These are phyloP conservation scores for Penicillium sp. DNA, from an alignment of 2,329 filamentous ascomycete species.

Conservation along the genomic window DNA sequence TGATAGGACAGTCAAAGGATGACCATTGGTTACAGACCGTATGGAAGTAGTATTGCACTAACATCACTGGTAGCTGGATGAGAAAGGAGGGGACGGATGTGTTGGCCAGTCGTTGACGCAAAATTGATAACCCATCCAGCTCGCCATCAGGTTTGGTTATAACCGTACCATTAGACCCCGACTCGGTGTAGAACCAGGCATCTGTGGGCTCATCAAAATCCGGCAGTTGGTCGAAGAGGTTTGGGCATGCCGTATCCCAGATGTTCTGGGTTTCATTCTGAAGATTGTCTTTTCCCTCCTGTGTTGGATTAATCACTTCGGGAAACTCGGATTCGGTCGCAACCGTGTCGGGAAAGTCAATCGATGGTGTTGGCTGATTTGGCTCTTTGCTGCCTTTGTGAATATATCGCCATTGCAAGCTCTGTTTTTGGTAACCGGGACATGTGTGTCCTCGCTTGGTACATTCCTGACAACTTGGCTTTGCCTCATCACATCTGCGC, in stretches of 20 bases:
- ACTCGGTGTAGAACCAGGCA: constrained; percentile 3
- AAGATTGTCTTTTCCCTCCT: not conserved
- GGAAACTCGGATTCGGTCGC: not conserved
- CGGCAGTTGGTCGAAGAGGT: constrained; percentile 17
- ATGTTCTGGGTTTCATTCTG: constrained; percentile 9
- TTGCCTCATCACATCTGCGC: constrained; percentile 26
- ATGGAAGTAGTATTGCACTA: constrained; percentile 25
- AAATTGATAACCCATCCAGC: constrained; percentile 17
- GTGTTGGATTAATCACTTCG: not conserved
- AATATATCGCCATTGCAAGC: constrained; percentile 23
- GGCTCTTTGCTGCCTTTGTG: constrained; percentile 12
- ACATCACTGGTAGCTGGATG: constrained; percentile 22
- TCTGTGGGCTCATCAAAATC: constrained; percentile 13
- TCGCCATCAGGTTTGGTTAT: constrained; percentile 1
- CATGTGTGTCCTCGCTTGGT: constrained; percentile 17
- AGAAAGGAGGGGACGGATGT: constrained; percentile 20
- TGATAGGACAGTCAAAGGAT: constrained; percentile 24
- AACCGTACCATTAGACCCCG: not conserved
- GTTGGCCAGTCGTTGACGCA: constrained; percentile 19
- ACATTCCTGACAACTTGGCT: constrained; percentile 24
- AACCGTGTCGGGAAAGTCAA: not conserved
- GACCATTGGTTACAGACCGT: constrained; percentile 25
- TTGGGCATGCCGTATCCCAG: constrained; percentile 12
- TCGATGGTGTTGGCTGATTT: not conserved
- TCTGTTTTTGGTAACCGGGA: constrained; percentile 22